phyloP scores from a whole-genome alignment of 1,284 basidiomycete genomes.

The Cyathus olla region DNA sequence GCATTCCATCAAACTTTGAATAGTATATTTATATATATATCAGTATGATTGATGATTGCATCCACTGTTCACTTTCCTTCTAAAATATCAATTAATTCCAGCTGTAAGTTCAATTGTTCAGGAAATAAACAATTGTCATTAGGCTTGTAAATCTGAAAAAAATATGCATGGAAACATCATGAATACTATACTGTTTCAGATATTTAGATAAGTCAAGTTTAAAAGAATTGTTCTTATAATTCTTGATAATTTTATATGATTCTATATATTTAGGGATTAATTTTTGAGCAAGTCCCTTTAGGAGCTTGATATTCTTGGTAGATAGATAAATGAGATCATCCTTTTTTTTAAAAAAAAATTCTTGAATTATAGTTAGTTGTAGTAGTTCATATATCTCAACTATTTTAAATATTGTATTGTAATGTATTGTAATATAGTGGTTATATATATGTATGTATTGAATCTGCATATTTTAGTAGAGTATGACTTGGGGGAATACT shows the following conservation, averaged over 20 bases:
- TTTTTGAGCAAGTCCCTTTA: slow-evolving; percentile 36
- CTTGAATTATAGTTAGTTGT: no score
- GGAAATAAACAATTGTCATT: slow-evolving; percentile 43
- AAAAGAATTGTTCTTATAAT: slow-evolving; percentile 13
- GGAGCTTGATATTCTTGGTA: slow-evolving; percentile 43
- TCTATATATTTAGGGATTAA: slow-evolving; percentile 47
- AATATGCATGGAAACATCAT: slow-evolving; percentile 41
- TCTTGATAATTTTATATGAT: slow-evolving; percentile 29
- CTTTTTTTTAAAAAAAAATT: no score
- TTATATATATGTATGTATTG: no score
- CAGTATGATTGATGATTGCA: slow-evolving; percentile 28
- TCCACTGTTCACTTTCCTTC: slow-evolving; percentile 33
- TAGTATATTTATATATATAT: slow-evolving; percentile 17
- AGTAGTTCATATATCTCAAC: no score
- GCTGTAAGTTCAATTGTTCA: slow-evolving; percentile 11
- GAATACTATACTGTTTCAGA: slow-evolving; percentile 29
- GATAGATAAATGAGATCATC: slow-evolving; percentile 45
- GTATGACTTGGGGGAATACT: neutral
- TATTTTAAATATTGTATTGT: no score
- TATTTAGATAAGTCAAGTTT: slow-evolving; percentile 32
- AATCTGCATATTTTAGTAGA: no score
- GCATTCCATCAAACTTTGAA: slow-evolving; percentile 42
- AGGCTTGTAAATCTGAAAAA: slow-evolving; percentile 32
- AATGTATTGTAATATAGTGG: no score
- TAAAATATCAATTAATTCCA: slow-evolving; percentile 12